These are phyloP conservation scores for Tolypocladium paradoxum DNA, from an alignment of 2,329 filamentous ascomycete species.

Conservation along the genomic window DNA sequence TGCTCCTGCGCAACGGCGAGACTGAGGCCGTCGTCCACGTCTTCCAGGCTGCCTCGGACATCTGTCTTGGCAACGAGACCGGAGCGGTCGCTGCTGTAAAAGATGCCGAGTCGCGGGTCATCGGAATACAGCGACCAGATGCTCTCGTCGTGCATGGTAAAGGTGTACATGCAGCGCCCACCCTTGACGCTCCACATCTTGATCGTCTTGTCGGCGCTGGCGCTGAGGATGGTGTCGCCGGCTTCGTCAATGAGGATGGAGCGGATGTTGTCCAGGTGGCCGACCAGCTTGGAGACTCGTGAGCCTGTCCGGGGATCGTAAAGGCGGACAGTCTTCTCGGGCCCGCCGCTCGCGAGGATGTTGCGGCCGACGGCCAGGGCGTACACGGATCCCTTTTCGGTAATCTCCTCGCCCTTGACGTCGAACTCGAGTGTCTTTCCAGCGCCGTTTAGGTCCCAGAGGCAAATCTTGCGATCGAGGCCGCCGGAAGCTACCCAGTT, in stretches of 20 bases:
- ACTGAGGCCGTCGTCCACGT: constrained; percentile 77
- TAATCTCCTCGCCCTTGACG: constrained; percentile 68
- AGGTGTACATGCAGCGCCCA: constrained; percentile 91
- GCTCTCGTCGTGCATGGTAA: constrained; percentile 98
- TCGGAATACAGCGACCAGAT: constrained; percentile 94
- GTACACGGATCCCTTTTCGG: constrained; percentile 91
- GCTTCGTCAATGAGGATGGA: constrained; percentile 82
- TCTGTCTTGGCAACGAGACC: constrained; percentile 96
- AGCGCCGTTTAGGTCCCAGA: constrained; percentile 86
- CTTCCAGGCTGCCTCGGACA: constrained; percentile 54
- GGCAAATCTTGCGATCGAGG: constrained; percentile 78
- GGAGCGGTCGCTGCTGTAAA: constrained; percentile 90
- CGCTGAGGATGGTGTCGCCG: constrained; percentile 85
- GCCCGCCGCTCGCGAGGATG: constrained; percentile 83
- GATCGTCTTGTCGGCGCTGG: constrained; percentile 91
- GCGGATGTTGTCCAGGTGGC: constrained; percentile 89
- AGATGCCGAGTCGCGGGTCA: constrained; percentile 73
- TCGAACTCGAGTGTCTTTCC: constrained; percentile 84
- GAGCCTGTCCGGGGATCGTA: constrained; percentile 88
- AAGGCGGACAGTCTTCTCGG: constrained; percentile 82
- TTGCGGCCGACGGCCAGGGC: constrained; percentile 70
- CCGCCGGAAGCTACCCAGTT: constrained; percentile 93
- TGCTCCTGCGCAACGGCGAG: constrained; percentile 90
- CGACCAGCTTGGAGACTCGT: constrained; percentile 89
- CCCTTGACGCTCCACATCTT: constrained; percentile 97